Base-by-base conservation (phyloP, 495 filamentous ascomycete genomes). In the Astrocystis sublimbata region DNA sequence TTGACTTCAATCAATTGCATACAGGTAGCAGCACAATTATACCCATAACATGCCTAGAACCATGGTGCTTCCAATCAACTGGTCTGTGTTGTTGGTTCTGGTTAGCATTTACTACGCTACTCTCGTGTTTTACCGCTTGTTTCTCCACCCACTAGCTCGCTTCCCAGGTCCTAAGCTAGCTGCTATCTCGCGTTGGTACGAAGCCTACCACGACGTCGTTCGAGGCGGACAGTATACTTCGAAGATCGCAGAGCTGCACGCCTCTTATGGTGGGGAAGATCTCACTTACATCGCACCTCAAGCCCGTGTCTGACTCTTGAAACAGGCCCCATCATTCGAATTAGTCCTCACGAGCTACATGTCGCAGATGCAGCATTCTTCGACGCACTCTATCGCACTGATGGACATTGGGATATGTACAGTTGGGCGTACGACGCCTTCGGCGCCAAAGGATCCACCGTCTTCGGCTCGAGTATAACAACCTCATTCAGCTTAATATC, bases 161-260 rank as follows among this genome's bases (percentile, higher is more conserved):
- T 75, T 79, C 36, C 79, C 76, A 1, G 81, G 81, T 10, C 81
- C 81, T 19, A 79, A 71, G 55, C 66, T 83, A 35, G 81, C 78
- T 6, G 79, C 80, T 38, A 56, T 76, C 21, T 78, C 77, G 1
- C 55, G 68, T 10, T 73, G 75, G 49, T 81, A 81, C 38, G 76
- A 81, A 28, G 57, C 67, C 13, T 84, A 81, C 62, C 82, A 74
- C 58, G 76, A 85, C 26, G 47, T 80, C 1, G n/a, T 79, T 17
- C 63, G 70, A 40, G 51, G 60, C 24, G 65, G 65, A 7, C 23
- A 64, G 50, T 71, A 63, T 17, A 61, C 58, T 2, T 36, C 65
- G n/a, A 46, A 70, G 13, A 65, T 69, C 19, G 50, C 59, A 45
- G 30, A 61, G 9, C 31, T 71, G 38, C 66, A 71, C 47, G 36